These are phyloP conservation scores for Mortierella claussenii DNA, from an alignment of 192 early-diverging fungal genomes.

Conservation along the genomic window DNA sequence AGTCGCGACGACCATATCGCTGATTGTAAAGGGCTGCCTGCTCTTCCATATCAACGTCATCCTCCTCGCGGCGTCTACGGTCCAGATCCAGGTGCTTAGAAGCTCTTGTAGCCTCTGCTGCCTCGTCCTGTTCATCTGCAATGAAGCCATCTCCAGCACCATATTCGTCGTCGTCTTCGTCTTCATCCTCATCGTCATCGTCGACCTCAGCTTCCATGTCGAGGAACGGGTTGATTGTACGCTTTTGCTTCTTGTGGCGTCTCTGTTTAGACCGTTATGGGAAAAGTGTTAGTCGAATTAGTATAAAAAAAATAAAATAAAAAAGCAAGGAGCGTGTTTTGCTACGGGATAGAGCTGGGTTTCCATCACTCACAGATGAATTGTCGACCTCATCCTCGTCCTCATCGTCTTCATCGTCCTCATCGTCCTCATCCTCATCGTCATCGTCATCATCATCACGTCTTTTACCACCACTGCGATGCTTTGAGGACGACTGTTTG, in stretches of 20 bases:
- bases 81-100: constrained; percentile 79
- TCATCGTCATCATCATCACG: constrained; percentile 45
- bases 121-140: constrained; percentile 75
- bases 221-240: constrained; percentile 61
- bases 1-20: constrained; percentile 75
- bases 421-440: constrained; percentile 56
- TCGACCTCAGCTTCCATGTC: constrained; percentile 77
- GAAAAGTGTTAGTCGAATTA: background rate
- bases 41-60: constrained; percentile 85
- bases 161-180: constrained; percentile 71
- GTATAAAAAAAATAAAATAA: background rate
- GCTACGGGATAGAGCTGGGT: background rate
- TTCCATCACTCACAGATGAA: constrained; percentile 46
- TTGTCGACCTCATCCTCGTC: constrained; percentile 62
- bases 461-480: constrained; percentile 9
- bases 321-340: background rate
- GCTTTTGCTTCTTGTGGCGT: constrained; percentile 58
- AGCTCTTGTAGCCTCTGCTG: constrained; percentile 67
- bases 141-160: constrained; percentile 76
- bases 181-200: constrained; percentile 77
- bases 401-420: constrained; percentile 62
- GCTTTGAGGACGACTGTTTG: constrained; percentile 15
- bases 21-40: constrained; percentile 79
- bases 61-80: constrained; percentile 68
- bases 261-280: too few species aligned